Evolutionary conservation across 2,329 filamentous ascomycete genomes (phyloP), one percentile per base, ranked within the genome.

Genomic region (Hypocrella siamensis): DNA sequence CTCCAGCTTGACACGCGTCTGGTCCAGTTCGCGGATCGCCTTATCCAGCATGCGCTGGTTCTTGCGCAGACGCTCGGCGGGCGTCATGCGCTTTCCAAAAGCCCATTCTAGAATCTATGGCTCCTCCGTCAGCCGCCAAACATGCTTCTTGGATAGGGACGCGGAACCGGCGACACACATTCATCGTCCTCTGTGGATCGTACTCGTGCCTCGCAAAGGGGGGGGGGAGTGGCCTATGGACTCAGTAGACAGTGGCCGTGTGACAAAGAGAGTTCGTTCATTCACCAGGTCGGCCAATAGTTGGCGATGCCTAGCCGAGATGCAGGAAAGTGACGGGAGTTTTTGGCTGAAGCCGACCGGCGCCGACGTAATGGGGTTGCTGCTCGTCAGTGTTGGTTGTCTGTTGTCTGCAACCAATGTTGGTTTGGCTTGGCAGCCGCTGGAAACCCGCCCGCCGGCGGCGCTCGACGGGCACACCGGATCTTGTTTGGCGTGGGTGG

Each of bases 31-130:
- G 44, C 90, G 77, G 49, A 96, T 90, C 9, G 90, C 93, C 65
- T 94, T 93, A 59, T 98, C 90, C 41, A 98, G 76, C 44, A 90
- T 85, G 46, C 90, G 75, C 61, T 96, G 90, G 58, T 98, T 93
- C 67, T 88, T 88, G 56, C 82, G 77, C 54, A 88, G 66, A 54
- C 82, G 79, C 68, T 90, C 81, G 17, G 85, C 84, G 4, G 90
- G 88, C 66, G 90, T 98, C 73, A 96, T 92, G 58, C 90, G 90
- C 72, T 94, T 96, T 44, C 90, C 90, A 52, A 98, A 98, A 25
- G 88, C 88, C 86, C 90, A 98, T 72, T 98, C 90, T 39, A 98
- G 72, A 52, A 96, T 83, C 83, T 94, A 46, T 28, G 30, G 37
- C 42, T 40, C 42, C 37, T 40, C 4, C 19, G 26, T 37, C 27